Evolutionary conservation across 305 asterid species (phyloP).

Genomic region (Plantago coronopus): DNA sequence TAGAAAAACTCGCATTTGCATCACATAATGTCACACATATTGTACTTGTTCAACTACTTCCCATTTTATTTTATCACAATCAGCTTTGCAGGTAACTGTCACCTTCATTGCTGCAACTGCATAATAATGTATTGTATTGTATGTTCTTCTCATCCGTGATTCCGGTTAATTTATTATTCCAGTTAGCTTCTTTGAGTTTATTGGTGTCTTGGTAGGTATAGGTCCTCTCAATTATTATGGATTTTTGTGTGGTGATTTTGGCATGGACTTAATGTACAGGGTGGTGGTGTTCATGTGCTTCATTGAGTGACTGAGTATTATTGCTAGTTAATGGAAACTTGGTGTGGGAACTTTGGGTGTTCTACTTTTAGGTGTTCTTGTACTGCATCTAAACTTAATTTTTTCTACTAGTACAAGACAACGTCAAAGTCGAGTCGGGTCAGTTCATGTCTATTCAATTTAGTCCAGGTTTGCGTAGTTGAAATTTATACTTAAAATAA

Average conservation of each 20-base stretch:
- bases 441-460: too few relatives aligned
- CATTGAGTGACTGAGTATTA: too few relatives aligned
- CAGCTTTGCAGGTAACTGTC: slow-evolving; percentile 41
- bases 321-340: too few relatives aligned
- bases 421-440: too few relatives aligned
- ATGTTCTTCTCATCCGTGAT: background rate
- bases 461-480: too few relatives aligned
- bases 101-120: slow-evolving; percentile 17
- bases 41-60: slow-evolving; percentile 25
- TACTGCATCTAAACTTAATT: too few relatives aligned
- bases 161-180: slow-evolving; percentile 12
- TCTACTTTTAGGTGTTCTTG: too few relatives aligned
- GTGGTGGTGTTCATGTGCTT: background rate
- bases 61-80: slow-evolving; percentile 24
- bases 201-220: background rate
- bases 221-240: background rate
- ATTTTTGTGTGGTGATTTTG: background rate
- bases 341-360: too few relatives aligned
- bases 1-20: background rate
- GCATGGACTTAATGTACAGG: background rate
- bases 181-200: slow-evolving; percentile 1
- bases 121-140: background rate
- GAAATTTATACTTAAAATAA: too few relatives aligned
- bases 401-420: too few relatives aligned
- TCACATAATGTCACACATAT: slow-evolving; percentile 20